phyloP scores from a whole-genome alignment of 108 stramenopile species.

The Nitzschia sp. region DNA sequence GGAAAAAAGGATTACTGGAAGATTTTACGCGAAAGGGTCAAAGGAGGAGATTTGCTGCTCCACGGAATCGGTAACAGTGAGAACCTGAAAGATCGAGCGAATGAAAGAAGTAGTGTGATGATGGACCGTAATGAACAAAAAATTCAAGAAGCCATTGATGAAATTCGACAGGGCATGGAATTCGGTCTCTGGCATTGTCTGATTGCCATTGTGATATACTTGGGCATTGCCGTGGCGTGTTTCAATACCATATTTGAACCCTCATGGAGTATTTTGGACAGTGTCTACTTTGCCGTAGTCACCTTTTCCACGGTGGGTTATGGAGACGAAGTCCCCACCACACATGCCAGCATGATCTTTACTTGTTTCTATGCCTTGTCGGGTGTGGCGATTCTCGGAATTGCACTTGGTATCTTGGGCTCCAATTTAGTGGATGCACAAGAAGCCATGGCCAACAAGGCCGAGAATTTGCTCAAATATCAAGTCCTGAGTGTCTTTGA shows the following conservation, averaged over 20 bases:
- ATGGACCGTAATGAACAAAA: neutral
- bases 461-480: neutral
- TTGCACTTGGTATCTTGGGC: slow-evolving; percentile 15
- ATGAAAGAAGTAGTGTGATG: neutral
- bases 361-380: slow-evolving; percentile 2
- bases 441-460: neutral
- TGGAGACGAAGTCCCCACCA: slow-evolving; percentile 30
- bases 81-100: neutral
- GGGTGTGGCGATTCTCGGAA: slow-evolving; percentile 14
- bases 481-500: slow-evolving; percentile 17
- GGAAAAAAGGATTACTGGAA: neutral
- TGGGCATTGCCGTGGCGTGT: slow-evolving; percentile 46
- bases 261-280: slow-evolving; percentile 55
- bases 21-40: neutral
- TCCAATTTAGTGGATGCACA: neutral
- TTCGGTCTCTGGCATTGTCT: slow-evolving; percentile 43
- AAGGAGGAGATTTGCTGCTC: neutral
- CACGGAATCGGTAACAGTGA: neutral
- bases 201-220: slow-evolving; percentile 34
- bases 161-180: slow-evolving; percentile 2
- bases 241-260: slow-evolving; percentile 46
- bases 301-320: slow-evolving; percentile 46
- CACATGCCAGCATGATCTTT: slow-evolving; percentile 9
- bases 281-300: slow-evolving; percentile 59
- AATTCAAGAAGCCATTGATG: neutral